phyloP scores from a whole-genome alignment of 2,329 filamentous ascomycete species.

The Talaromyces sp. region DNA sequence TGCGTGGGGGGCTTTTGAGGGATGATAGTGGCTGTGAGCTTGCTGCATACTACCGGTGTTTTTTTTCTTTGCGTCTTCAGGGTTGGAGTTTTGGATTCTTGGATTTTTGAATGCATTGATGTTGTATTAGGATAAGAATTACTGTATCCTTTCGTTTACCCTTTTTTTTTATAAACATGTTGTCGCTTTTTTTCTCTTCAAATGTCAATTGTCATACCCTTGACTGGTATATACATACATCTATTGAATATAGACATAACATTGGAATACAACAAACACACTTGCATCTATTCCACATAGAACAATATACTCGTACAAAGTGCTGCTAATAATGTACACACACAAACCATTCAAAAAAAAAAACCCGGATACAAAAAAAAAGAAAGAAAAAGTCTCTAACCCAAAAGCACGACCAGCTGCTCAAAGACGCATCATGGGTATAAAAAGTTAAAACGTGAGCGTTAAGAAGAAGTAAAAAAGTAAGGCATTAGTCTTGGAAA shows the following conservation, averaged over 20 bases:
- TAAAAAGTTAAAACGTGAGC: not conserved
- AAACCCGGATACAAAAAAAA: too few relatives aligned
- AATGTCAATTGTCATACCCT: not conserved
- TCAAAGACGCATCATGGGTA: not conserved
- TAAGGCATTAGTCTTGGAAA: not conserved
- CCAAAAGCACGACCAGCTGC: not conserved
- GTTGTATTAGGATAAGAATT: too few relatives aligned
- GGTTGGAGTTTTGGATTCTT: not conserved
- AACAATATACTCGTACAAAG: not conserved
- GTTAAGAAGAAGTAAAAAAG: not conserved
- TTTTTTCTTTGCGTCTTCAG: not conserved
- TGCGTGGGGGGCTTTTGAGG: not conserved
- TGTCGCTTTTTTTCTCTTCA: not conserved
- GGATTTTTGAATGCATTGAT: not conserved
- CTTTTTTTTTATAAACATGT: not conserved
- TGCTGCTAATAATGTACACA: not conserved
- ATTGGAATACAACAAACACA: not conserved
- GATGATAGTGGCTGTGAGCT: not conserved
- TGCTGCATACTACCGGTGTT: not conserved
- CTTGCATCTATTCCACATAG: not conserved
- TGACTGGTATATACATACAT: not conserved
- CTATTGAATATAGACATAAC: not conserved
- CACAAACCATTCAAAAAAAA: too few relatives aligned
- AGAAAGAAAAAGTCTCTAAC: not conserved
- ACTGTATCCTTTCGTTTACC: too few relatives aligned